phyloP scores from a whole-genome alignment of 176 grass and related monocot species.

The Elaeis guineensis region DNA sequence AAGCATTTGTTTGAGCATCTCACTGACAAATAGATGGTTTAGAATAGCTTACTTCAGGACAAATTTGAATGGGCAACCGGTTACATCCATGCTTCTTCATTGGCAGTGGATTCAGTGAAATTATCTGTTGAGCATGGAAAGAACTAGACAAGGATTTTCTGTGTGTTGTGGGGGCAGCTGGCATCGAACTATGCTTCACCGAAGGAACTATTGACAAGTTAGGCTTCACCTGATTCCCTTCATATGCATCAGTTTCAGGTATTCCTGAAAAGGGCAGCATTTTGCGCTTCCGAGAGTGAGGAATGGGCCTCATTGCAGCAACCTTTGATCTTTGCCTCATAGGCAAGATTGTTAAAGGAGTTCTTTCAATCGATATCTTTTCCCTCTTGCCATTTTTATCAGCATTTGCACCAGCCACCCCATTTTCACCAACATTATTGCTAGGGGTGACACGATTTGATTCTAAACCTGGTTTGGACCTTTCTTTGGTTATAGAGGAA shows the following conservation, averaged over 20 bases:
- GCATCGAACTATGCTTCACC: slow-evolving; percentile 46
- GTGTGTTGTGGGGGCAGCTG: slow-evolving; percentile 36
- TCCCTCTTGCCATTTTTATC: slow-evolving; percentile 3
- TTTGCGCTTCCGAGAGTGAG: slow-evolving; percentile 59
- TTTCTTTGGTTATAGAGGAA: slow-evolving; percentile 57
- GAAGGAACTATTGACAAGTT: slow-evolving; percentile 32
- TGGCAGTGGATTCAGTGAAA: slow-evolving; percentile 83
- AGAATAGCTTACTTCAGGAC: slow-evolving; percentile 58
- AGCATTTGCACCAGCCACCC: slow-evolving; percentile 17
- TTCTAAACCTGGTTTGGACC: slow-evolving; percentile 35
- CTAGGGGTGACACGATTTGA: slow-evolving; percentile 26
- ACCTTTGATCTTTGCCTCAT: slow-evolving; percentile 45
- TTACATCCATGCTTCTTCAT: slow-evolving; percentile 96
- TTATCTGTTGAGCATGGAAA: slow-evolving; percentile 47
- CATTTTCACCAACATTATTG: slow-evolving; percentile 30
- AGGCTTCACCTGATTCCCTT: slow-evolving; percentile 33
- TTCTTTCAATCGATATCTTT: not conserved
- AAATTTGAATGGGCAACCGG: slow-evolving; percentile 63
- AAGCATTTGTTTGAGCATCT: no score
- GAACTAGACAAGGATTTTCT: slow-evolving; percentile 70
- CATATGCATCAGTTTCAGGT: slow-evolving; percentile 26
- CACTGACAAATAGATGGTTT: not conserved
- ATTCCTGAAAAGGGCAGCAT: slow-evolving; percentile 76
- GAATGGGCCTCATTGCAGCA: slow-evolving; percentile 76
- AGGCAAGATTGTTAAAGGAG: slow-evolving; percentile 18